Base-by-base conservation (phyloP, 2,329 filamentous ascomycete genomes). In the Pseudofabraea citricarpa region DNA sequence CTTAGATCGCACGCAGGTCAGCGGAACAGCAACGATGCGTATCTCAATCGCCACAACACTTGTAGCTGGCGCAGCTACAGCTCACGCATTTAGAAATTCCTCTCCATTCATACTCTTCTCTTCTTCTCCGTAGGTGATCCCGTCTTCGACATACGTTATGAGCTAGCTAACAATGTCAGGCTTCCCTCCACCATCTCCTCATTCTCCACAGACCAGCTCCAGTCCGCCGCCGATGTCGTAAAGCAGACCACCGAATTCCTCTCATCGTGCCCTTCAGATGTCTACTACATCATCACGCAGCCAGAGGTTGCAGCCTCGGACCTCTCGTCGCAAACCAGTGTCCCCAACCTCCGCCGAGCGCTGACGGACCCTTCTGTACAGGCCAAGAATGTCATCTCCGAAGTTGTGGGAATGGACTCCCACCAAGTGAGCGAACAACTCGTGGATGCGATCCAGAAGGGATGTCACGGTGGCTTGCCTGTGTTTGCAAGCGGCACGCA, bases 81-180 rank as follows among this genome's bases (percentile, higher is more conserved):
- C 75, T 35, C 70, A 80, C 49, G 90, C 88, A 20, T 93, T 95
- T 64, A 81, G 79, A 50, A 85, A 95, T 66, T 89, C 90, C 2
- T 90, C 88, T 43, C 91, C 93, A 15, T 93, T 95, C 66, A 77
- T 95, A 62, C 70, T 96, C 53, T 84, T 94, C 64, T 96, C 91
- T 23, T 91, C 54, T n/a, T 55, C 53, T 6, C 42, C 45, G 56
- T 60, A 54, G 22, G 56, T 48, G 37, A 45, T 39, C 33, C 32
- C 12, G 43, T 38, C 36, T 9, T 21, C 36, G n/a, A 22, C 20
- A 54, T 51, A 10, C 19, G 10, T 9, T 7, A 26, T 19, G 36
- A 38, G 36, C 36, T 43, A 40, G 40, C 29, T 21, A n/a, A 18
- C n/a, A 21, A 31, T 16, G 27, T 32, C 37, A 56, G 53, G 45